Base-by-base conservation (phyloP, 2,329 filamentous ascomycete species). In the Xylaria multiplex region DNA sequence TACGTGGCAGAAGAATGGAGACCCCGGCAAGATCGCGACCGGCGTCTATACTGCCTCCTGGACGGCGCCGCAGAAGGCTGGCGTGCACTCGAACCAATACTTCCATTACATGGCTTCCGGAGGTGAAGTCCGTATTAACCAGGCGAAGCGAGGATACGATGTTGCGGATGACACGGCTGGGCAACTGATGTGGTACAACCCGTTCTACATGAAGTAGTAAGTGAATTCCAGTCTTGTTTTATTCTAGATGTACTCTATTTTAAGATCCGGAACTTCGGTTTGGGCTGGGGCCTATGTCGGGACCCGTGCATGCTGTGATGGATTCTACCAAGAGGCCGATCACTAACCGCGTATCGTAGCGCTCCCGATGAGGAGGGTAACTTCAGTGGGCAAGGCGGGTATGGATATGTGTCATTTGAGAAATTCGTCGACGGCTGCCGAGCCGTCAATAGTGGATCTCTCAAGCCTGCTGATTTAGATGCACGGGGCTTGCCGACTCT, bases 71-170 rank as follows among this genome's bases (percentile, higher is more conserved):
- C 92, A 96, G 78, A 92, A 90, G 75, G 94, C 94, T 0, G 94
- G 95, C 56, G 93, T 97, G n/a, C 95, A 97, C 81, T 95, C 91
- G 1, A 97, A 97, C 79, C 94, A 97, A 82, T 96, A 97, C 81
- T 97, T 97, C 84, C 94, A 97, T 81, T 97, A 96, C 82, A 90
- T 97, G 82, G 94, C 88, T 2, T 86, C 88, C 66, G 88, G 90
- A 63, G 94, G 94, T 70, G 94, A 97, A 81, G 89, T 97, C 73
- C 88, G 92, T 66, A 88, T 97, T 74, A 93, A 97, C 82, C 95
- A 97, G 81, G 94, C 93, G 50, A 96, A 97, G 85, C 88, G 94
- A 61, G 94, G 94, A 54, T 97, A 97, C 81, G 93, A 97, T 75
- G 91, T 97, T 11, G 93, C 94, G n/a, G 91, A 93, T 70, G 94